Percentiles rank a stretch among this genome's conserved stretches.
These are phyloP conservation scores for Oropetium thomaeum DNA, from an alignment of 176 grass and related monocot genomes.

Conservation along the genomic window DNA sequence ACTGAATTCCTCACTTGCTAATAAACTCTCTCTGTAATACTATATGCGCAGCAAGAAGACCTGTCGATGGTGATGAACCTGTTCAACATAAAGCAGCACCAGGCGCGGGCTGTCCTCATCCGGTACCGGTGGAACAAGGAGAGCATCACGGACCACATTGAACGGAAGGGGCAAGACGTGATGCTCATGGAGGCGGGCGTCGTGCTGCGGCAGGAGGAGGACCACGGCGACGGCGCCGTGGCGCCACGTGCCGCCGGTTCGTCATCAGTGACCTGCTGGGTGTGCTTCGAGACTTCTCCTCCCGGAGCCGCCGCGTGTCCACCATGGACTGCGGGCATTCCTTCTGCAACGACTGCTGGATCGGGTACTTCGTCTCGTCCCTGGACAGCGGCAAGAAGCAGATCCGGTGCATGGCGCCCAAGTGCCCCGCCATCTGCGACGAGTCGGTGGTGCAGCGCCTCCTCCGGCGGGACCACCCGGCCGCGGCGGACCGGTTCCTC, in stretches of 20 bases:
- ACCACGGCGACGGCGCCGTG: too few species aligned
- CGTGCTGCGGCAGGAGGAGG: slow-evolving; percentile 14
- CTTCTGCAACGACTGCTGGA: slow-evolving; percentile 66
- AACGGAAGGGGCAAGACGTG: slow-evolving; percentile 36
- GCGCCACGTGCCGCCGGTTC: too few species aligned
- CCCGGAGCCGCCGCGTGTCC: neutral
- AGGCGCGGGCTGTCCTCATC: slow-evolving; percentile 45
- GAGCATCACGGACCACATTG: slow-evolving; percentile 35
- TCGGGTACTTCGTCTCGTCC: slow-evolving; percentile 33
- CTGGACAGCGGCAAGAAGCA: slow-evolving; percentile 42
- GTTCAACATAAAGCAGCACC: slow-evolving; percentile 48
- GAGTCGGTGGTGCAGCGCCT: slow-evolving; percentile 30
- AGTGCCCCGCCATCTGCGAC: slow-evolving; percentile 49
- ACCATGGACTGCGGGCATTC: slow-evolving; percentile 66
- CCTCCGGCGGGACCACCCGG: slow-evolving; percentile 25
- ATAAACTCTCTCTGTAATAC: neutral
- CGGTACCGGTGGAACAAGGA: slow-evolving; percentile 50
- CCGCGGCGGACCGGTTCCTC: slow-evolving; percentile 33
- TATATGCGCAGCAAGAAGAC: slow-evolving; percentile 46
- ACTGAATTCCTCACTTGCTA: neutral
- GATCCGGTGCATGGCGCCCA: slow-evolving; percentile 49
- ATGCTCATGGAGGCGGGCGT: slow-evolving; percentile 45
- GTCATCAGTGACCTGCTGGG: slow-evolving; percentile 38
- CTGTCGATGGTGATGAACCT: slow-evolving; percentile 45
- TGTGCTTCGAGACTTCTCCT: slow-evolving; percentile 49